phyloP scores from a whole-genome alignment of 2,329 filamentous ascomycete species.

The Aurifilum marmelostoma region DNA sequence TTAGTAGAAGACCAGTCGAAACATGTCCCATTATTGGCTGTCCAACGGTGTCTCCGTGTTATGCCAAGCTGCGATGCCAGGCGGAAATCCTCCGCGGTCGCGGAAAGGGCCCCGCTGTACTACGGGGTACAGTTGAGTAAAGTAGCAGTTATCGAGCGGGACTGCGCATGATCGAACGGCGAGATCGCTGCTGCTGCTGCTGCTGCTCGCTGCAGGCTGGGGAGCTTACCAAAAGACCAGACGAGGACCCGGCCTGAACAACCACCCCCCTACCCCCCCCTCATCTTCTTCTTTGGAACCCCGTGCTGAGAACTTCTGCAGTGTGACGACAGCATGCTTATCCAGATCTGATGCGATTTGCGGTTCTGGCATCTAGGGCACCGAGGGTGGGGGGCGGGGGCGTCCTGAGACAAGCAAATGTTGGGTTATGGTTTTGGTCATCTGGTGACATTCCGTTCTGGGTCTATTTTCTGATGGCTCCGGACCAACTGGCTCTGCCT shows the following conservation, averaged over 20 bases:
- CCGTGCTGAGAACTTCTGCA: background rate
- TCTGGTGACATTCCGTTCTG: background rate
- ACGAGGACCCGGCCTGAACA: background rate
- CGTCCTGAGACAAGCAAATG: background rate
- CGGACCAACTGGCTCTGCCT: background rate
- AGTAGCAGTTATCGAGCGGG: background rate
- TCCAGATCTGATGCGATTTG: background rate
- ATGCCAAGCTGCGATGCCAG: slow-evolving; percentile 5
- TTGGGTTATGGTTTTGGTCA: background rate
- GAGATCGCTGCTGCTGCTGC: too few relatives aligned
- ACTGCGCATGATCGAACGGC: slow-evolving; percentile 17
- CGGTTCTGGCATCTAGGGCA: background rate
- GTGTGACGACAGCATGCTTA: slow-evolving; percentile 7
- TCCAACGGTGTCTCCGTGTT: slow-evolving; percentile 5
- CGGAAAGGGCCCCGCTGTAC: slow-evolving; percentile 12
- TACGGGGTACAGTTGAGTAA: background rate
- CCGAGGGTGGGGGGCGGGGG: background rate
- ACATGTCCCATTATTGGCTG: background rate
- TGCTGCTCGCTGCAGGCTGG: too few relatives aligned
- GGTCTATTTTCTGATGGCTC: background rate
- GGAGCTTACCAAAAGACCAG: background rate
- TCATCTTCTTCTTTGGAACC: too few relatives aligned
- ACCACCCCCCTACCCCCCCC: too few relatives aligned
- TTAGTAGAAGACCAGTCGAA: background rate
- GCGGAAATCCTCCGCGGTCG: slow-evolving; percentile 14